Evolutionary conservation across 768 basidiomycete species (phyloP), one percentile per base, ranked within the genome.

Genomic region (Suillus alpinus): DNA sequence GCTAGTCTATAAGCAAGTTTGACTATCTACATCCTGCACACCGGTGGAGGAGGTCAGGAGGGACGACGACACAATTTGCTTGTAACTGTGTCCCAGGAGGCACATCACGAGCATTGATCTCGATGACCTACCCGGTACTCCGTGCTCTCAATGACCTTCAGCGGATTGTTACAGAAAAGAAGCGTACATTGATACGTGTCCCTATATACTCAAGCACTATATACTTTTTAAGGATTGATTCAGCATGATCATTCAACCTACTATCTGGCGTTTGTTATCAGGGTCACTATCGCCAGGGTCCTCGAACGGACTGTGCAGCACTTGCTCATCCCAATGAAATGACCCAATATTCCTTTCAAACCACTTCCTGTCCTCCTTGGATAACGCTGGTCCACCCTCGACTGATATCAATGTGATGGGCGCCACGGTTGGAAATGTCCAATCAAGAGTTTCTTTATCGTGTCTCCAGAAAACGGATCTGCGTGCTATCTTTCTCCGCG

Each of bases 371-470:
- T 60, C 59, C 10, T 6, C 29, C 9, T 37, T 29, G 14, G 40
- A 37, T 16, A 60, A 56, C 12, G n/a, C 29, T 3, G 59, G 55
- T 6, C 55, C 59, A 37, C 59, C 53, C 8, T 44, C 55, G 1
- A 60, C 59, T 31, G 39, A 56, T 20, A 57, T 32, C n/a, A 43
- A 40, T 36, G 55, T 57, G 34, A 60, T 40, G 14, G 59, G 59
- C 7, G 59, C 41, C 29, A 60, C 56, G 6, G 26, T n/a, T 18
- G 55, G 55, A 43, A 60, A 60, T 34, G 51, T 36, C 51, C 31
- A 52, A 20, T 34, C 10, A 8, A 34, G 41, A 7, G 23, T 23
- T 36, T 32, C 23, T 36, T 20, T 29, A 31, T 41, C 34, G 37
- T n/a, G 7, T 18, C 34, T 32, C 58, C 58, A 37, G 13, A 52